These are phyloP conservation scores for Lippia alba DNA, from an alignment of 305 asterid species.

Conservation along the genomic window DNA sequence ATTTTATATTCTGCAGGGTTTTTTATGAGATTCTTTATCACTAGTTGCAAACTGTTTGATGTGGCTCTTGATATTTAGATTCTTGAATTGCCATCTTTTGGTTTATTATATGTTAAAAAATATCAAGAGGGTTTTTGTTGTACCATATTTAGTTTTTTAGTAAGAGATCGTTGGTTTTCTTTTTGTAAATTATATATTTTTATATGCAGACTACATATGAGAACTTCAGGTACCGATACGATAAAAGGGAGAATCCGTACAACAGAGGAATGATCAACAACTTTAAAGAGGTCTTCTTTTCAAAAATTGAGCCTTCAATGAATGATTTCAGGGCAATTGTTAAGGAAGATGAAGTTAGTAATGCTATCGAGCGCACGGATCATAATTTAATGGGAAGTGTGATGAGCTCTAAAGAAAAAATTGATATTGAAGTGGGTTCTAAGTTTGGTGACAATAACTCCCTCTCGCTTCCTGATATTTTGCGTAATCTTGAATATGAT, in stretches of 20 bases:
- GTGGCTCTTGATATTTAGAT: neutral
- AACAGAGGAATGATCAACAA: slow-evolving; percentile 70
- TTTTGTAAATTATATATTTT: neutral
- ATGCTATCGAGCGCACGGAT: slow-evolving; percentile 43
- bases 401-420: slow-evolving; percentile 63
- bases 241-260: slow-evolving; percentile 79
- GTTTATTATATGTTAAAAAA: neutral
- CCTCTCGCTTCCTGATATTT: slow-evolving; percentile 62
- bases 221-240: slow-evolving; percentile 81
- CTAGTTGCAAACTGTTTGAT: neutral
- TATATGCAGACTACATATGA: slow-evolving; percentile 83
- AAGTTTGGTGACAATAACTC: slow-evolving; percentile 49
- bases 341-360: slow-evolving; percentile 54
- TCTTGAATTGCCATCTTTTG: neutral
- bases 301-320: slow-evolving; percentile 76
- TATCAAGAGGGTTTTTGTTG: no score
- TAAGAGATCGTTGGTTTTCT: no score
- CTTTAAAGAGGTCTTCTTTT: slow-evolving; percentile 70
- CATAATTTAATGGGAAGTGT: slow-evolving; percentile 44
- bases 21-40: no score
- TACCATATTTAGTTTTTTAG: no score
- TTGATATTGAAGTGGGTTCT: slow-evolving; percentile 75
- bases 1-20: no score
- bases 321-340: slow-evolving; percentile 62
- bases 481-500: slow-evolving; percentile 60